These are phyloP conservation scores for Leishmania lainsoni DNA, from an alignment of 208 protist genomes.

Conservation along the genomic window DNA sequence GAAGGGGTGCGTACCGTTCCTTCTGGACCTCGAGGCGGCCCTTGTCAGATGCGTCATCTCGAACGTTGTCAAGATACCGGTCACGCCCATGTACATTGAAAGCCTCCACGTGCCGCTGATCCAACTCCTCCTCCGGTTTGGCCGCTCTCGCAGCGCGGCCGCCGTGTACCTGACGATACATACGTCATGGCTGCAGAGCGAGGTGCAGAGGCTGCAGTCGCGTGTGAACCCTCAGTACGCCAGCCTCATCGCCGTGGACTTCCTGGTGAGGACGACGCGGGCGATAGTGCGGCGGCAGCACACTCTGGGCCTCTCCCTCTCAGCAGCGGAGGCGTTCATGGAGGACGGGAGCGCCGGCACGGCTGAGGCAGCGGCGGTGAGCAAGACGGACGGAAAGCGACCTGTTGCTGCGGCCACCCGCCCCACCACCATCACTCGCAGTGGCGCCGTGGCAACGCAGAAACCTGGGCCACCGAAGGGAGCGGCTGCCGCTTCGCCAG, in stretches of 20 bases:
- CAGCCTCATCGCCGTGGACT: constrained; percentile 73
- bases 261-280: constrained; percentile 65
- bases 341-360: constrained; percentile 1
- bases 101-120: constrained; percentile 80
- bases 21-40: constrained; percentile 68
- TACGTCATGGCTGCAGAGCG: constrained; percentile 64
- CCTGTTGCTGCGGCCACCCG: not conserved
- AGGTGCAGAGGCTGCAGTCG: constrained; percentile 73
- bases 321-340: constrained; percentile 21
- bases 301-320: constrained; percentile 52
- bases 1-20: constrained; percentile 63
- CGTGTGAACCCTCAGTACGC: constrained; percentile 61
- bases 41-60: constrained; percentile 55
- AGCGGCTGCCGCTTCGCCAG: not conserved
- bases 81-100: constrained; percentile 73
- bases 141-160: constrained; percentile 52
- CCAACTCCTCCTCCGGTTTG: constrained; percentile 82
- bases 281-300: constrained; percentile 67
- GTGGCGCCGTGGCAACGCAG: not conserved
- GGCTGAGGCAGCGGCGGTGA: not conserved
- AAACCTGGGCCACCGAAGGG: not conserved
- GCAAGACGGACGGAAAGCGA: not conserved
- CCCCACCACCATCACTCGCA: not conserved
- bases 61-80: constrained; percentile 53
- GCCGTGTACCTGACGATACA: constrained; percentile 67